Evolutionary conservation across 225 moss, liverwort and hornwort genomes (phyloP).

Genomic region (Physcomitrellopsis africana): DNA sequence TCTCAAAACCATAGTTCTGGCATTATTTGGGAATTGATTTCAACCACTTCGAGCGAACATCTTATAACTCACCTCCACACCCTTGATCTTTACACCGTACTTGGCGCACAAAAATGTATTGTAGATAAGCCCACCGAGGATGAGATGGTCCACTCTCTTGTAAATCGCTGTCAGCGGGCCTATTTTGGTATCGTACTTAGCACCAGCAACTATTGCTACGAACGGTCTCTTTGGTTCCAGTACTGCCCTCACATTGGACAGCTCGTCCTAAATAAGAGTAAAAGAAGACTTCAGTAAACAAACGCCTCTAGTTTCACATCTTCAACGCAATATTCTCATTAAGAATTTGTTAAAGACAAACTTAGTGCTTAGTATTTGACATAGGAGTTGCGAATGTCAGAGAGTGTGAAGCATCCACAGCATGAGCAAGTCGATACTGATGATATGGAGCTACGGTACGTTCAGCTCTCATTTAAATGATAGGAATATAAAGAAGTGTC

Average conservation of each 20-base stretch:
- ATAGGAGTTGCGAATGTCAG: slow-evolving; percentile 2
- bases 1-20: background rate
- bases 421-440: background rate
- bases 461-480: background rate
- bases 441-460: background rate
- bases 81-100: slow-evolving; percentile 54
- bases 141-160: slow-evolving; percentile 51
- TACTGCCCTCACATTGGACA: slow-evolving; percentile 51
- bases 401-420: background rate
- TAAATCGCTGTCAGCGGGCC: slow-evolving; percentile 54
- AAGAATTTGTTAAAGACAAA: background rate
- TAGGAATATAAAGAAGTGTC: background rate
- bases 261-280: slow-evolving; percentile 40
- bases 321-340: slow-evolving; percentile 3
- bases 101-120: slow-evolving; percentile 59
- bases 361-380: background rate
- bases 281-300: background rate
- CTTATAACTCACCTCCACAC: slow-evolving; percentile 49
- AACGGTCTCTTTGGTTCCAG: slow-evolving; percentile 52
- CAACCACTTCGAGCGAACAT: background rate
- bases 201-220: slow-evolving; percentile 52
- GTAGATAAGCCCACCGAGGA: slow-evolving; percentile 54
- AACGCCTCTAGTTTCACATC: background rate
- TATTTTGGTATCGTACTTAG: slow-evolving; percentile 62
- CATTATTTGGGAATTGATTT: background rate